Evolutionary conservation across 805 yeast species (phyloP), one percentile per base, ranked within the genome.

Genomic region (Ogataea corticis): DNA sequence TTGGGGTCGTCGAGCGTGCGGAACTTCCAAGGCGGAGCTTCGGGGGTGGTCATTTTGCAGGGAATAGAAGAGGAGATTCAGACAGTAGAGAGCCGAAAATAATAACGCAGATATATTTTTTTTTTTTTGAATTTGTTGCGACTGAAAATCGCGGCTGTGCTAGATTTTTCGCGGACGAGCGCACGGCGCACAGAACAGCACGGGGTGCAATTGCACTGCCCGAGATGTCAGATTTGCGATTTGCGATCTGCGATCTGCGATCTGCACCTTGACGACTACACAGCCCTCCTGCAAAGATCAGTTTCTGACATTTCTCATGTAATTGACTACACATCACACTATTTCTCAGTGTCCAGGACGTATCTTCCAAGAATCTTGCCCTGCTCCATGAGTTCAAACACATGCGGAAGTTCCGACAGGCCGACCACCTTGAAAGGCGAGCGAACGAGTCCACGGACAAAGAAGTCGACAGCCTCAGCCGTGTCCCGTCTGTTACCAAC

Each of bases 401-500:
- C 84, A 46, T 66, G 67, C 55, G 86, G 80, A 58, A 87, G 74
- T 61, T 81, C 81, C 48, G 89, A 80, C 59, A 87, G 75, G 47
- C 90, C 89, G 43, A 82, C 89, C 66, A 89, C 64, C 72, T 79
- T 79, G 72, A 86, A 82, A 57, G 69, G 87, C 43, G 85, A 77
- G 52, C 74, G 68, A 58, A 83, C 81, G 57, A 79, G 69, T 45
- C 89, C 89, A 67, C 87, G 75, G 48, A 74, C 50, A 63, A 81
- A 83, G 75, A 83, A 83, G 58, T 83, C 87, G 46, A 83, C 62
- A 38, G 89, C 89, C 68, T 83, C 90, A 52, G 83, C 77, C 54
- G 92, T 79, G 70, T 88, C 96, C 54, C 85, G 85, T 71, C 95
- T 83, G 80, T 86, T 86, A 59, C 96, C 96, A 52, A 87, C 96